phyloP scores from a whole-genome alignment of 352 stramenopile species.

The Aphanomyces cochlioides region DNA sequence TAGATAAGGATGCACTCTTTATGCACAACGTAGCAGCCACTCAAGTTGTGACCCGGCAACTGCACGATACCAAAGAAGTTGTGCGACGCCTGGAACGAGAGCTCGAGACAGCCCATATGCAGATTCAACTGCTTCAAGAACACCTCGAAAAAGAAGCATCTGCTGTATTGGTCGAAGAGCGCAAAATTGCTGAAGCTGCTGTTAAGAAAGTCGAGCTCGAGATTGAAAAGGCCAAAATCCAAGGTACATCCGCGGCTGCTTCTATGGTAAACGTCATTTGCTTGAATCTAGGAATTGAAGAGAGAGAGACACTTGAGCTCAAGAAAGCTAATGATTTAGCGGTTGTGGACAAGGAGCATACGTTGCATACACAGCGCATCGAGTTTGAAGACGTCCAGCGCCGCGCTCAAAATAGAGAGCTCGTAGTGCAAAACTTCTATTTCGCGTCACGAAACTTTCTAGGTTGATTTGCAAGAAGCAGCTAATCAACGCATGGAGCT shows the following conservation, averaged over 20 bases:
- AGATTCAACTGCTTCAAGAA: constrained; percentile 42
- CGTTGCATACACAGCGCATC: constrained; percentile 48
- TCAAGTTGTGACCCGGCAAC: constrained; percentile 68
- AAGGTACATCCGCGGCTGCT: constrained; percentile 31
- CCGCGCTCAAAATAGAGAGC: constrained; percentile 50
- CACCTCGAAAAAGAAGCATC: constrained; percentile 65
- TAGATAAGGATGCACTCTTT: constrained; percentile 88
- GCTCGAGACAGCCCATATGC: constrained; percentile 37
- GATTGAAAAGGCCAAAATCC: constrained; percentile 42
- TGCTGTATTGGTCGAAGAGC: constrained; percentile 55
- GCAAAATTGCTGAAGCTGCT: constrained; percentile 52
- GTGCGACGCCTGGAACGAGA: constrained; percentile 37
- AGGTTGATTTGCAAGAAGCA: constrained; percentile 47
- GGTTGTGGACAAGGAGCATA: constrained; percentile 48
- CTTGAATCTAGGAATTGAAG: constrained; percentile 39
- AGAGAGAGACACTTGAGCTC: constrained; percentile 47
- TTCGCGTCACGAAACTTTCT: neutral
- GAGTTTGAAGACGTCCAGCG: constrained; percentile 44
- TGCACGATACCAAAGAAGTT: constrained; percentile 32
- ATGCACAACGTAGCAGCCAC: constrained; percentile 89
- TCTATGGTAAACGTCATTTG: neutral
- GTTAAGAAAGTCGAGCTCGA: constrained; percentile 36
- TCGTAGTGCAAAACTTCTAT: constrained; percentile 37
- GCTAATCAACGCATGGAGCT: constrained; percentile 55
- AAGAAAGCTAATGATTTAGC: constrained; percentile 49